Conservation (phyloP, 2,329 filamentous ascomycete genomes). For the Escovopsis weberi region DNA sequence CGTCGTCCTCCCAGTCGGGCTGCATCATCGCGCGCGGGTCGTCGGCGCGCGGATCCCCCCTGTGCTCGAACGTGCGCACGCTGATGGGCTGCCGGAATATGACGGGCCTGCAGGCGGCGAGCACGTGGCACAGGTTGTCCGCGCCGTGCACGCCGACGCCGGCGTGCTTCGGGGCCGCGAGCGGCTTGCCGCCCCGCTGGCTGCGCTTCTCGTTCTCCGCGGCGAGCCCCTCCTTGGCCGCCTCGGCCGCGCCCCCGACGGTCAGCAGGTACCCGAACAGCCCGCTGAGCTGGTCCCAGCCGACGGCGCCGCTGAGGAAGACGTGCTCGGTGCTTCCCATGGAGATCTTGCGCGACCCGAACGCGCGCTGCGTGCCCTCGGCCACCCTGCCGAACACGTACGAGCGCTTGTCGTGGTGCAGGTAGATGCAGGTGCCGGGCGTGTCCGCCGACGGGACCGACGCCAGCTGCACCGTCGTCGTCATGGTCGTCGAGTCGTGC, state of each 20-base stretch:
- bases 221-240: constrained; percentile 26
- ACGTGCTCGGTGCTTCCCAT: constrained; percentile 57
- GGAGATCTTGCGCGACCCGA: constrained; percentile 51
- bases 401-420: constrained; percentile 68
- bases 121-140: constrained; percentile 61
- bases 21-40: constrained; percentile 14
- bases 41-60: constrained; percentile 23
- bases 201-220: constrained; percentile 26
- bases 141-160: constrained; percentile 60
- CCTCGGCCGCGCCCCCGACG: constrained; percentile 51
- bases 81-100: constrained; percentile 75
- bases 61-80: constrained; percentile 55
- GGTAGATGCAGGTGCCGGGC: constrained; percentile 57
- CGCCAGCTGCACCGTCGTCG: constrained; percentile 58
- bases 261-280: constrained; percentile 76
- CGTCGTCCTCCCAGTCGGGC: constrained; percentile 62
- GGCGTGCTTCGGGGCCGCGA: constrained; percentile 11
- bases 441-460: constrained; percentile 82
- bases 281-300: constrained; percentile 68
- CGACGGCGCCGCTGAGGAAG: constrained; percentile 65
- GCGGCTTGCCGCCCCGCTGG: constrained; percentile 20
- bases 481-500: constrained; percentile 38
- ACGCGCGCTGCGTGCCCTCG: constrained; percentile 73
- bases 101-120: constrained; percentile 75
- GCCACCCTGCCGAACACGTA: constrained; percentile 74